A percentile compares a stretch with the other conserved stretches of the same genome.
These are phyloP conservation scores for Boletus edulis DNA, from an alignment of 768 basidiomycete genomes.

Conservation along the genomic window DNA sequence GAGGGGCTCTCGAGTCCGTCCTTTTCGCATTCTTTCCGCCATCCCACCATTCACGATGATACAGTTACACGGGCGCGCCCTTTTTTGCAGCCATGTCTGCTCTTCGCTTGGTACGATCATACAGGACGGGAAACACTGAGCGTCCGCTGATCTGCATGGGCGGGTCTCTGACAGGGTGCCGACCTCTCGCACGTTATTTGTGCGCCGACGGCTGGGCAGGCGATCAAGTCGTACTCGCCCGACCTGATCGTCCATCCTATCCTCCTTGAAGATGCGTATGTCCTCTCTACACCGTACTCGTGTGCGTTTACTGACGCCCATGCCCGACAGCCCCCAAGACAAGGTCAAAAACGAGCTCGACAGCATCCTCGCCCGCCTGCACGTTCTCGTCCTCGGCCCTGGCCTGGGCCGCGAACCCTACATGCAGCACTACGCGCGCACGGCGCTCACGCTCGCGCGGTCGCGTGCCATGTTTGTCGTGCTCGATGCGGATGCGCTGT, in stretches of 20 bases:
- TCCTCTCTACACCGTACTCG: neutral
- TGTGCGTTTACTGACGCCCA: neutral
- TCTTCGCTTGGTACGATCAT: slow-evolving; percentile 61
- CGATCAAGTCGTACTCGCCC: slow-evolving; percentile 96
- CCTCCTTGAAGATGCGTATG: slow-evolving; percentile 65
- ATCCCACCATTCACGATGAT: neutral
- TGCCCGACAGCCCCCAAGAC: slow-evolving; percentile 41
- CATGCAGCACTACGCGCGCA: slow-evolving; percentile 82
- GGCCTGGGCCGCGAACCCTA: slow-evolving; percentile 89
- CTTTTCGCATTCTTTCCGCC: neutral
- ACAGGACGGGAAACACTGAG: too few relatives aligned
- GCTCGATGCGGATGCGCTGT: slow-evolving; percentile 92
- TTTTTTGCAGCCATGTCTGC: slow-evolving; percentile 94
- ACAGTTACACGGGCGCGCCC: slow-evolving; percentile 94
- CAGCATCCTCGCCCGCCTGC: slow-evolving; percentile 78
- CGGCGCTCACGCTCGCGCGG: slow-evolving; percentile 75
- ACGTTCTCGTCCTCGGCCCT: slow-evolving; percentile 91
- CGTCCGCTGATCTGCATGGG: too few relatives aligned
- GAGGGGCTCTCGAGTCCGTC: slow-evolving; percentile 88
- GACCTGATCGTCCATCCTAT: slow-evolving; percentile 98
- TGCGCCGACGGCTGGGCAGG: slow-evolving; percentile 84
- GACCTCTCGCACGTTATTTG: slow-evolving; percentile 98
- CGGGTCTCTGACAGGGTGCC: slow-evolving; percentile 55
- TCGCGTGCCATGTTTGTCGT: slow-evolving; percentile 81
- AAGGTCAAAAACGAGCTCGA: slow-evolving; percentile 52